Conservation (phyloP, 768 basidiomycete genomes). For the Mycena floridula region DNA sequence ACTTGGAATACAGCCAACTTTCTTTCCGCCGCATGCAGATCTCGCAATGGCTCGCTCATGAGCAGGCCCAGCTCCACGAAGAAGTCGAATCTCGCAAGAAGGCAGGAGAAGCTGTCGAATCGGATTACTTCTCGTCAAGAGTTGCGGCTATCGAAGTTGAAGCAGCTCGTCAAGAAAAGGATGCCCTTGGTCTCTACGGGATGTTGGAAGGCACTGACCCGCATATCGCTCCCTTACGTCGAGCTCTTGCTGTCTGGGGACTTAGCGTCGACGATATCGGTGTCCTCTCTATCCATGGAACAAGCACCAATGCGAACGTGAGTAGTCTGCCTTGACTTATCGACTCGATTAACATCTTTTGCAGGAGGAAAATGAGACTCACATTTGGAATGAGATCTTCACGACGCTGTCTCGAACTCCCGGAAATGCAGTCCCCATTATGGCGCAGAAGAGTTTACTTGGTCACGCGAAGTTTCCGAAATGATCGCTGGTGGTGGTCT, state of each 20-base stretch:
- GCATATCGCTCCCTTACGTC: slow-evolving; percentile 83
- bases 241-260: slow-evolving; percentile 96
- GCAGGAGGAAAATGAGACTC: slow-evolving; percentile 95
- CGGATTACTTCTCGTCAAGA: slow-evolving; percentile 72
- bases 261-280: slow-evolving; percentile 90
- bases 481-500: slow-evolving; percentile 34
- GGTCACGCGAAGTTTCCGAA: slow-evolving; percentile 86
- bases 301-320: slow-evolving; percentile 80
- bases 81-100: slow-evolving; percentile 63
- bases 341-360: slow-evolving; percentile 8
- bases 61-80: slow-evolving; percentile 76
- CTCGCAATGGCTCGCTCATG: slow-evolving; percentile 88
- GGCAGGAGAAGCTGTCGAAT: slow-evolving; percentile 44
- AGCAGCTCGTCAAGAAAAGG: slow-evolving; percentile 86
- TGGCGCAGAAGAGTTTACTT: slow-evolving; percentile 95
- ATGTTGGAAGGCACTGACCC: slow-evolving; percentile 90
- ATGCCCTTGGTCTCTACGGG: slow-evolving; percentile 88
- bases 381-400: slow-evolving; percentile 95
- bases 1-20: slow-evolving; percentile 88
- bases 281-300: slow-evolving; percentile 84
- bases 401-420: slow-evolving; percentile 81
- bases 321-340: slow-evolving; percentile 13
- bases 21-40: slow-evolving; percentile 94
- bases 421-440: slow-evolving; percentile 95
- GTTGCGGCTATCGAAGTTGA: slow-evolving; percentile 86